Conservation (phyloP, 768 basidiomycete genomes). For the Fistulinella prunicolor region DNA sequence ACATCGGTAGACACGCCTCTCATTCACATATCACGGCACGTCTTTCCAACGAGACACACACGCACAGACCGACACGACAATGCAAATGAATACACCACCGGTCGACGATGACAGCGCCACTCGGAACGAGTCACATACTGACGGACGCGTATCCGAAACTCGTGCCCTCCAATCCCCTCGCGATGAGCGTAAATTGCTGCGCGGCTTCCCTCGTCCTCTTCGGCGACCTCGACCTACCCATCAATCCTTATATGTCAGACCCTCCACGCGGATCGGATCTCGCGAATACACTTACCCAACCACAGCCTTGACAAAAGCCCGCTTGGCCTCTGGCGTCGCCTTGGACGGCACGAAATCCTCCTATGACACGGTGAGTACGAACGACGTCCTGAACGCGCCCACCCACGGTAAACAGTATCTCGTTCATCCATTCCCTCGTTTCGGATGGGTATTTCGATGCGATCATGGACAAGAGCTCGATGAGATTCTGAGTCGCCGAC, state of each 20-base stretch:
- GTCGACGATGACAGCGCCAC: too few species aligned
- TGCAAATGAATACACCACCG: too few species aligned
- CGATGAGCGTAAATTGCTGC: conserved; percentile 83
- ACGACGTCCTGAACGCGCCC: background rate
- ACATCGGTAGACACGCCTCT: background rate
- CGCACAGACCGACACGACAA: too few species aligned
- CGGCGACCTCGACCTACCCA: conserved; percentile 62
- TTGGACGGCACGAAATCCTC: conserved; percentile 71
- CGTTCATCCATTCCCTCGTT: conserved; percentile 67
- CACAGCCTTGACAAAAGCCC: conserved; percentile 71
- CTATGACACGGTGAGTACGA: conserved; percentile 35
- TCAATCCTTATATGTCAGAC: background rate
- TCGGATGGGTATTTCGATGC: conserved; percentile 54
- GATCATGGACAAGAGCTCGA: conserved; percentile 73
- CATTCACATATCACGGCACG: too few species aligned
- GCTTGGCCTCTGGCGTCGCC: conserved; percentile 73
- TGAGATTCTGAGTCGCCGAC: conserved; percentile 78
- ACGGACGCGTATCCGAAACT: conserved; percentile 81
- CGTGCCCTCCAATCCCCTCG: conserved; percentile 80
- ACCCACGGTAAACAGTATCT: conserved; percentile 64
- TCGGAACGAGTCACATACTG: conserved; percentile 49
- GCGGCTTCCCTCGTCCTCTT: conserved; percentile 79
- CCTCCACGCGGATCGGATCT: background rate
- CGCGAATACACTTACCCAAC: conserved; percentile 47
- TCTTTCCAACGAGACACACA: background rate